Evolutionary conservation across 2,329 filamentous ascomycete species (phyloP), one percentile per base, ranked within the genome.

Genomic region (Aureobasidium melanogenum): DNA sequence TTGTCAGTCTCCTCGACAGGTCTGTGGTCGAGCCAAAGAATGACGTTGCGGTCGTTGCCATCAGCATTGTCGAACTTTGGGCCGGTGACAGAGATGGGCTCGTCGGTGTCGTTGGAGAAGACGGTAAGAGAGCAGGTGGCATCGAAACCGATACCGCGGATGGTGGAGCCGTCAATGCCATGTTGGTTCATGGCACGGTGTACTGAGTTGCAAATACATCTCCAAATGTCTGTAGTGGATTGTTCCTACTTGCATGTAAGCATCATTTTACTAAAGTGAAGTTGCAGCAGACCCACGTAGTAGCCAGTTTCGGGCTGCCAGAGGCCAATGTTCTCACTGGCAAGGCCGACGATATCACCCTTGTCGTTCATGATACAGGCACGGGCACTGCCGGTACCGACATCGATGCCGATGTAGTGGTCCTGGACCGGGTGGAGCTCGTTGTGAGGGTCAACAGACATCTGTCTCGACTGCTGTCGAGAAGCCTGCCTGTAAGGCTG

Each of bases 201-300:
- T 39, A 97, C 91, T 44, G 91, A 94, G 63, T 85, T 82, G 78
- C 92, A 96, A 72, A 99, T 96, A 75, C 91, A 93, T 65, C 86
- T 83, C 94, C 94, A 99, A 71, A 99, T 99, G 74, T 99, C 90
- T 55, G 86, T 89, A 0, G 94, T 97, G 17, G 93, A 97, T 93
- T 99, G 94, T 79, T 99, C 94, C 91, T 88, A 63, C 9, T 15
- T 17, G 32, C 15, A 0, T 10, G 24, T 56, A 2, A 56, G 43
- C 34, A 15, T 3, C 0, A 2, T 5, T 38, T 38, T 9, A 4
- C 10, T 32, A 3, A 1, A 3, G 3, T 6, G 10, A 56, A 17
- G 32, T 19, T 48, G 7, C 14, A 22, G 38, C n/a, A 26, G 32
- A 65, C 72, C 58, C 71, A 82, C 80, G 70, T 82, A 82, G 73